Conservation (phyloP, 2,329 filamentous ascomycete species). For the Ophiostoma montium region DNA sequence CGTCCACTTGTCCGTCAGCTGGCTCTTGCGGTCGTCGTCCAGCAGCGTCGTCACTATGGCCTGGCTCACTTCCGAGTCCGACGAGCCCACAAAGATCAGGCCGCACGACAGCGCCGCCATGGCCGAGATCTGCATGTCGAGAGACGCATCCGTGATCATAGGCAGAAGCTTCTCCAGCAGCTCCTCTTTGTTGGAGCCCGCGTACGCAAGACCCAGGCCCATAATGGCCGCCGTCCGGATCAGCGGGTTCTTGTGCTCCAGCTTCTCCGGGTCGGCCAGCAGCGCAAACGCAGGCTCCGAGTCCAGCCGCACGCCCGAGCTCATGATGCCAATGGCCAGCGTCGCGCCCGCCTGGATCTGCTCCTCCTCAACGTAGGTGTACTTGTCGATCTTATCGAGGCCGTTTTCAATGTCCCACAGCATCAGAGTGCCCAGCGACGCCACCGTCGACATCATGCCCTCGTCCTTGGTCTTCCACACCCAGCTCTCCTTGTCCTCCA, state of each 20-base stretch:
- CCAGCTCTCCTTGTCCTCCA: constrained; percentile 83
- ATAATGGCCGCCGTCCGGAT: constrained; percentile 81
- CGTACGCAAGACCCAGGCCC: constrained; percentile 89
- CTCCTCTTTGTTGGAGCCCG: constrained; percentile 83
- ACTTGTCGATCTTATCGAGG: constrained; percentile 87
- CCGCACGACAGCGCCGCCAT: constrained; percentile 90
- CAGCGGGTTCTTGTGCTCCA: constrained; percentile 62
- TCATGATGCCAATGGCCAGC: constrained; percentile 90
- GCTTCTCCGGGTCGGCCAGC: constrained; percentile 63
- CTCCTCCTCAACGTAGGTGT: constrained; percentile 72
- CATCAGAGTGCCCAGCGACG: constrained; percentile 80
- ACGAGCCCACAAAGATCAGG: constrained; percentile 84
- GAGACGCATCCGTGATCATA: constrained; percentile 67
- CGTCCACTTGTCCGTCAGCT: constrained; percentile 96
- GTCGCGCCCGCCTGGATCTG: constrained; percentile 80
- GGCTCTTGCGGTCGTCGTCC: constrained; percentile 80
- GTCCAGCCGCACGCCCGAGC: constrained; percentile 78
- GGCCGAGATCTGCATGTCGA: constrained; percentile 90
- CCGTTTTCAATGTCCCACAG: constrained; percentile 91
- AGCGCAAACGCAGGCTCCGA: constrained; percentile 83
- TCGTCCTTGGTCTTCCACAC: constrained; percentile 99
- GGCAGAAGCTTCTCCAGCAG: constrained; percentile 75
- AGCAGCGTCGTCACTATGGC: constrained; percentile 85
- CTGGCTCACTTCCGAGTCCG: constrained; percentile 79
- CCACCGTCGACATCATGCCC: constrained; percentile 92